These are phyloP conservation scores for Dioscorea zingiberensis DNA, from an alignment of 106 monocot genomes.

Conservation along the genomic window DNA sequence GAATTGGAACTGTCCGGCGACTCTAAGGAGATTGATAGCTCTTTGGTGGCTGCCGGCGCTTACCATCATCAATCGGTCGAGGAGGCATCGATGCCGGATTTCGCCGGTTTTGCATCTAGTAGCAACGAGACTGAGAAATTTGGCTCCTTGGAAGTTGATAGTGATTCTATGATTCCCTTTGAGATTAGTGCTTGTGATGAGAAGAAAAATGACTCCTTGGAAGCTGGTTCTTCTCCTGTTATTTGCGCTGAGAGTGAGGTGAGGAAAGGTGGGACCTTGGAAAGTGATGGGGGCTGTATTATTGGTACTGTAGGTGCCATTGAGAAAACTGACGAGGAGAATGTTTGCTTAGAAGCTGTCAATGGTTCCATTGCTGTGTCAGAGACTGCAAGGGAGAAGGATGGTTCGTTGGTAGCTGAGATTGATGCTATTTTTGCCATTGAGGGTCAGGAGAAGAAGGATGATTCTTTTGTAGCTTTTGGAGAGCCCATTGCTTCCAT, in stretches of 20 bases:
- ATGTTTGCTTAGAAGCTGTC: background rate
- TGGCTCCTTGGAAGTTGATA: too few species aligned
- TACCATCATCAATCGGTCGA: too few species aligned
- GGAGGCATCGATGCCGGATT: too few species aligned
- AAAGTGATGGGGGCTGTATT: background rate
- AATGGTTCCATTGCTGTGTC: background rate
- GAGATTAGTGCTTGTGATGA: too few species aligned
- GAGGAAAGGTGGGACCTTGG: slow-evolving; percentile 14
- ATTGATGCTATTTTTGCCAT: background rate
- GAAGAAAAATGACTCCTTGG: background rate
- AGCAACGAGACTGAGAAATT: too few species aligned
- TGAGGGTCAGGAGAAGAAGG: background rate
- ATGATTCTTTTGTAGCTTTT: background rate
- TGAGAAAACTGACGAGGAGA: background rate
- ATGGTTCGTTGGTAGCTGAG: background rate
- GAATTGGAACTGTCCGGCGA: too few species aligned
- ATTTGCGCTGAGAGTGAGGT: background rate
- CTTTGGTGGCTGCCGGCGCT: too few species aligned
- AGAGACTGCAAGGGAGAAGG: background rate
- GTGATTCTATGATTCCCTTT: too few species aligned
- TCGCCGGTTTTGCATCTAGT: too few species aligned
- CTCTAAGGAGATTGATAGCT: too few species aligned
- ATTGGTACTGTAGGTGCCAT: background rate
- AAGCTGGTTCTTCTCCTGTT: background rate
- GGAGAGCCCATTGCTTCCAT: background rate